Evolutionary conservation across 305 asterid species (phyloP).

Genomic region (Striga hermonthica): DNA sequence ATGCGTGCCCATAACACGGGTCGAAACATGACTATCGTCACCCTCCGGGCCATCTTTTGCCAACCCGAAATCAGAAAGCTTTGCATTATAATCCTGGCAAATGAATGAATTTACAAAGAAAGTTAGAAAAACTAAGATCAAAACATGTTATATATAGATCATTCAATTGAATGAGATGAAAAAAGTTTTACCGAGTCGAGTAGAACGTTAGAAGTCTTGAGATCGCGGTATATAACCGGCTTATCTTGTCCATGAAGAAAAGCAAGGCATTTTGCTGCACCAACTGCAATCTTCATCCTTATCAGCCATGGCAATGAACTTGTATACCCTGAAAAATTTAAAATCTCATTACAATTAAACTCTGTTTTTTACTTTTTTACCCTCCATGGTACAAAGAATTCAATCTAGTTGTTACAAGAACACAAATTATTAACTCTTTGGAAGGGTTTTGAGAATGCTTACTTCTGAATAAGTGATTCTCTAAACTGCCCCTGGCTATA

Average conservation of each 20-base stretch:
- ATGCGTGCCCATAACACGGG: constrained; percentile 85
- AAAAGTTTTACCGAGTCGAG: constrained; percentile 52
- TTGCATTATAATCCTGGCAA: constrained; percentile 56
- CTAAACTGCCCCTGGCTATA: constrained; percentile 74
- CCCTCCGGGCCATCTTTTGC: constrained; percentile 92
- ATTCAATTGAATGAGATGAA: background rate
- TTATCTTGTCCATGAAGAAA: constrained; percentile 83
- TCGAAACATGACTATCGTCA: constrained; percentile 69
- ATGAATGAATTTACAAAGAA: background rate
- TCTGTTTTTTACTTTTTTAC: no score
- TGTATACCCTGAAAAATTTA: constrained; percentile 44
- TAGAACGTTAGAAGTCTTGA: constrained; percentile 78
- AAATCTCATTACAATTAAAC: background rate
- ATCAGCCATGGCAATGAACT: constrained; percentile 70
- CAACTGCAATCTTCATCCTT: constrained; percentile 68
- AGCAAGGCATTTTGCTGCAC: constrained; percentile 87
- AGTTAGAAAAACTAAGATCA: constrained; percentile 7
- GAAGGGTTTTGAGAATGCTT: constrained; percentile 6
- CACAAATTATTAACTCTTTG: background rate
- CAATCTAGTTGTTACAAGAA: background rate
- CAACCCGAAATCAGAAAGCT: constrained; percentile 80
- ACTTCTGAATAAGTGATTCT: constrained; percentile 76
- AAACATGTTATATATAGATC: background rate
- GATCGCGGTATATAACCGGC: constrained; percentile 76
- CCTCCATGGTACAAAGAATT: no score